Percentiles rank a stretch among this genome's conserved stretches.
phyloP scores from a whole-genome alignment of 495 filamentous ascomycete species.

The Ramalina intermedia region DNA sequence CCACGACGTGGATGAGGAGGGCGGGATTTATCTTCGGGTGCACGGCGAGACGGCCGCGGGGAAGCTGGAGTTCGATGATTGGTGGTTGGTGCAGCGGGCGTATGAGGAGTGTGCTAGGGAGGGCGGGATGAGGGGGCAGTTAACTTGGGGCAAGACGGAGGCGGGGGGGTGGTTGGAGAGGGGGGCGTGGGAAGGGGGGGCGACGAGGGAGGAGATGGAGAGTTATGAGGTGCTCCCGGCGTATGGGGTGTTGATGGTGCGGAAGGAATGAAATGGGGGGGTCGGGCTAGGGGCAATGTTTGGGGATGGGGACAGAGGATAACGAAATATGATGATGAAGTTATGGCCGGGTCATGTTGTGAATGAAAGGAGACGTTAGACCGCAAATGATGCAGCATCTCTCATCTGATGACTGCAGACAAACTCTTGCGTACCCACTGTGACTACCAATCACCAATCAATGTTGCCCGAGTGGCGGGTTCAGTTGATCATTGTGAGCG shows the following conservation, averaged over 20 bases:
- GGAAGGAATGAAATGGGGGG: too few species aligned
- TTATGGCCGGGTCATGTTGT: too few species aligned
- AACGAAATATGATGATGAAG: too few species aligned
- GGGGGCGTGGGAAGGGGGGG: constrained; percentile 4
- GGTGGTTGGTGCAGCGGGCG: not conserved
- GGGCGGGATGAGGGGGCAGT: constrained; percentile 4
- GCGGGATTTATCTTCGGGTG: not conserved
- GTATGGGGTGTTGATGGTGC: constrained; percentile 10
- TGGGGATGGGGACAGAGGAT: too few species aligned
- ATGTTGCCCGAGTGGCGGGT: too few species aligned
- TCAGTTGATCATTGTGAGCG: too few species aligned
- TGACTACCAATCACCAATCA: too few species aligned
- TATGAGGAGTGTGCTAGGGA: constrained; percentile 8
- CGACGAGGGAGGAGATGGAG: constrained; percentile 12
- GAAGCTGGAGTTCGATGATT: constrained; percentile 7
- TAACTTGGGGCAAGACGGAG: constrained; percentile 4
- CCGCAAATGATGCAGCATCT: too few species aligned
- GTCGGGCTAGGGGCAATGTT: too few species aligned
- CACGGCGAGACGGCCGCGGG: constrained; percentile 3
- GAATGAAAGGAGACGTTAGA: too few species aligned
- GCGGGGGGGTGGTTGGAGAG: constrained; percentile 10
- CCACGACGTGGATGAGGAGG: constrained; percentile 1
- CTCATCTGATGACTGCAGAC: too few species aligned
- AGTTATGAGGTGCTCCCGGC: constrained; percentile 8
- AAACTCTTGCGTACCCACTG: too few species aligned